Base-by-base conservation (phyloP, 2,329 filamentous ascomycete species). In the Aspergillus fumigatus region DNA sequence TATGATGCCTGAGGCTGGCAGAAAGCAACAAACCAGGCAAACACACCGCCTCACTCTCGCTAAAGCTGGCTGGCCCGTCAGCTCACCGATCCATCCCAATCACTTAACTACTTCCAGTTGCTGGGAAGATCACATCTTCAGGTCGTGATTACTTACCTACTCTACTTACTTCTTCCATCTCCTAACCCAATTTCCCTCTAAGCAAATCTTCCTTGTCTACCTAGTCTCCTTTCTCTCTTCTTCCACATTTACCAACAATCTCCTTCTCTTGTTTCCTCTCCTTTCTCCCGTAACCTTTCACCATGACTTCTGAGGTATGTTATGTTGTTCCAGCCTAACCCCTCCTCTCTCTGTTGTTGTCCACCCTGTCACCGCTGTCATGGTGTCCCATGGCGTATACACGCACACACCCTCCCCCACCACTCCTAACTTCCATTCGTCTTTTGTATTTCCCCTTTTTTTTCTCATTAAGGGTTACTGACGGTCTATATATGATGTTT, bases 261-360 rank as follows among this genome's bases (percentile, higher is more conserved):
- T 54, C 54, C 61, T 62, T 62, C 8, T 17, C n/a, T 56, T 60
- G 60, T 61, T 62, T 47, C 59, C 59, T 62, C 61, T 59, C 45
- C 21, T 11, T 14, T 23, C 53, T 53, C 50, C 54, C 56, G 62
- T 54, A 60, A 62, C 62, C 65, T 65, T 62, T 69, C 74, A 83
- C 70, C 73, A 86, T 86, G 83, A 80, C 81, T 75, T 82, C 81
- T 77, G 84, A 86, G 79, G 84, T 86, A 82, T 70, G 83, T 38
- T 38, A 38, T 38, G 14, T 71, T 61, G 57, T 80, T 63, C 61
- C 65, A 62, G 60, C 66, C 60, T 59, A 59, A 59, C 72, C 71
- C 70, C 70, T 67, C 70, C 32, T 38, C 32, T 65, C 61, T 66
- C 65, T 60, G 62, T 64, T 65, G 64, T 61, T 63, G 63, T 69